Evolutionary conservation across 208 protist species (phyloP).

Genomic region (Wallacemonas rigidus): DNA sequence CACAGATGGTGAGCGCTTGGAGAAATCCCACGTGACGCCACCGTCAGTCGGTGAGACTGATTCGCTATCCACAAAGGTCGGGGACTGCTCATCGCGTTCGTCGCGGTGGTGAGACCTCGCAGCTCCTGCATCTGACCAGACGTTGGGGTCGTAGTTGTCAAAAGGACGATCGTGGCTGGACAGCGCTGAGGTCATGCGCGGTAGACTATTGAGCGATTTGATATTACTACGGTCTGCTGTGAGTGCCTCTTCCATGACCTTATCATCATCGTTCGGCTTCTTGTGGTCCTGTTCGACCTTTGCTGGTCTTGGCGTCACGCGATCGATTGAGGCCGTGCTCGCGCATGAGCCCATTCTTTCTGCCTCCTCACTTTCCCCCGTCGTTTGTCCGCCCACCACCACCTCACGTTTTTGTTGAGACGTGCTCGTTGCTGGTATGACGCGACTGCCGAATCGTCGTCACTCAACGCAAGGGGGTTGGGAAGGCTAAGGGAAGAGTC

Average conservation of each 20-base stretch:
- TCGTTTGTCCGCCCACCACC: too few species aligned
- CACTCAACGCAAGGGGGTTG: too few species aligned
- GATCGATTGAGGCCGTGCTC: constrained; percentile 3
- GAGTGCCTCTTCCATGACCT: neutral
- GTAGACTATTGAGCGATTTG: constrained; percentile 10
- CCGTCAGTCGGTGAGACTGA: neutral
- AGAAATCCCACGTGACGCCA: constrained; percentile 10
- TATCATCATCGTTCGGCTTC: neutral
- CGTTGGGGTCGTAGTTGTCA: constrained; percentile 18
- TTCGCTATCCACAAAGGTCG: constrained; percentile 7
- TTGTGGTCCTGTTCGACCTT: neutral
- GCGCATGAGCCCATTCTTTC: constrained; percentile 10
- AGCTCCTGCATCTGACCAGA: neutral
- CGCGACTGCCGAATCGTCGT: too few species aligned
- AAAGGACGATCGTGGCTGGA: constrained; percentile 18
- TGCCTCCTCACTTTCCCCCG: neutral
- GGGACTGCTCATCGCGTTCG: neutral
- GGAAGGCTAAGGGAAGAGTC: too few species aligned
- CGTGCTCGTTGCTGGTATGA: too few species aligned
- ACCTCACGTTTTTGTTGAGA: neutral
- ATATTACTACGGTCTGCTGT: neutral
- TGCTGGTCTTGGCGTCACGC: neutral
- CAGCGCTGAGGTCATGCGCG: neutral
- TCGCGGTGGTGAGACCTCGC: neutral
- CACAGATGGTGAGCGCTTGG: constrained; percentile 34